Base-by-base conservation (phyloP, 2,329 filamentous ascomycete genomes). In the Dactylonectria macrodidyma region DNA sequence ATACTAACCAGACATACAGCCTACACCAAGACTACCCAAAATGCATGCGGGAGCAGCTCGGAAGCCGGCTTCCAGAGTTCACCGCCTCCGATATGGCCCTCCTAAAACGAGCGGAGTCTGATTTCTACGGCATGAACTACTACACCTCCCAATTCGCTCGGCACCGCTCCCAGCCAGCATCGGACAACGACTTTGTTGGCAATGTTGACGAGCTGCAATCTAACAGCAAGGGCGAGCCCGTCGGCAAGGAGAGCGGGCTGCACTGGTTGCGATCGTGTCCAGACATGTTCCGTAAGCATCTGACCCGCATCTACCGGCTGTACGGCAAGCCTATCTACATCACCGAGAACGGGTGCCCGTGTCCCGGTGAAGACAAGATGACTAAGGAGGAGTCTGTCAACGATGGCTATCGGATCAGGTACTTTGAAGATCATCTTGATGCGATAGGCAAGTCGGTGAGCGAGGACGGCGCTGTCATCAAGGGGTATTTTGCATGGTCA, bases 401-500 rank as follows among this genome's bases (percentile, higher is more conserved):
- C 11, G 82, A 84, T 62, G 67, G 64, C 3, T 84, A 80, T 59
- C 76, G 82, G 2, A 73, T 79, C 6, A 65, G 73, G 10, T 84
- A 84, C 52, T 82, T 84, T 58, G 71, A 76, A 12, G 75, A 80
- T 22, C 81, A 84, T 33, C 67, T 84, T 1, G 79, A 83, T 44
- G 77, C 82, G 0, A 78, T 83, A 41, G 78, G 73, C 0, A 68
- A 50, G 19, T 47, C 70, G 1, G 52, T 68, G 0, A 10, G 68
- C 69, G 68, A 69, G 12, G 70, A 73, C 16, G 63, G 68, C 0
- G 36, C 66, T 1, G 33, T 46, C 0, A 44, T 72, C 6, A 26
- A 64, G 3, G 70, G 71, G 0, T 73, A 72, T n/a, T 71, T 71
- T 47, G 68, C 70, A 0, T 71, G 71, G 71, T 69, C 68, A 4